Conservation (phyloP, 169 alveolate species). For the Cyclospora cayetanensis region DNA sequence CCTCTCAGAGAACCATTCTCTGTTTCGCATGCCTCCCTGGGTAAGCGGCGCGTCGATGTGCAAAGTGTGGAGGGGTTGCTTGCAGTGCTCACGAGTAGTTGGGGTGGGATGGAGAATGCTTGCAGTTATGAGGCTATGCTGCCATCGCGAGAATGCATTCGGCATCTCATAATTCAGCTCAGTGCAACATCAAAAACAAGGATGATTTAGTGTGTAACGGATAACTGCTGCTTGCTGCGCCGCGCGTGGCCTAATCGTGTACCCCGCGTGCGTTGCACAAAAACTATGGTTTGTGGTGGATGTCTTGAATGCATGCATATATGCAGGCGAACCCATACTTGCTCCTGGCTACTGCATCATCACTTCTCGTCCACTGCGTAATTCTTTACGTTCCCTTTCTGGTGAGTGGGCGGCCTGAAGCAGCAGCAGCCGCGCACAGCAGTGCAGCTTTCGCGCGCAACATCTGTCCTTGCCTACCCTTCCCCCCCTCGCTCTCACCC, state of each 20-base stretch:
- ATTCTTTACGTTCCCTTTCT: slow-evolving; percentile 96
- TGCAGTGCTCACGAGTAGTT: background rate
- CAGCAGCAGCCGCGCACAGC: background rate
- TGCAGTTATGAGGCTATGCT: background rate
- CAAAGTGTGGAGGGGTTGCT: background rate
- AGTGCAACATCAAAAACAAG: slow-evolving; percentile 82
- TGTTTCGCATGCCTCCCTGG: slow-evolving; percentile 97
- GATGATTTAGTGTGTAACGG: slow-evolving; percentile 45
- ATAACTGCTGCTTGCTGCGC: no score
- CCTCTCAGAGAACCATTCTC: slow-evolving; percentile 96
- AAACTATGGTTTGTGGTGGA: no score
- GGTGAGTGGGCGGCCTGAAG: slow-evolving; percentile 73
- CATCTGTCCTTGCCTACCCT: background rate
- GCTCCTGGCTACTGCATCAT: slow-evolving; percentile 92
- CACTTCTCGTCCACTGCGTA: slow-evolving; percentile 91
- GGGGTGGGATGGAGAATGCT: background rate
- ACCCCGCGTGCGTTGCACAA: no score
- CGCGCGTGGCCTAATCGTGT: no score
- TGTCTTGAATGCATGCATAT: no score
- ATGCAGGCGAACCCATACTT: slow-evolving; percentile 92
- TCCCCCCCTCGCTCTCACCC: background rate
- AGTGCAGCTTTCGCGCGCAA: background rate
- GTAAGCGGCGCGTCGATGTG: slow-evolving; percentile 12
- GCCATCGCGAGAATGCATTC: background rate
- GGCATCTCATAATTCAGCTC: background rate